Base-by-base conservation (phyloP, 2,329 filamentous ascomycete genomes). In the Cadophora sp. region DNA sequence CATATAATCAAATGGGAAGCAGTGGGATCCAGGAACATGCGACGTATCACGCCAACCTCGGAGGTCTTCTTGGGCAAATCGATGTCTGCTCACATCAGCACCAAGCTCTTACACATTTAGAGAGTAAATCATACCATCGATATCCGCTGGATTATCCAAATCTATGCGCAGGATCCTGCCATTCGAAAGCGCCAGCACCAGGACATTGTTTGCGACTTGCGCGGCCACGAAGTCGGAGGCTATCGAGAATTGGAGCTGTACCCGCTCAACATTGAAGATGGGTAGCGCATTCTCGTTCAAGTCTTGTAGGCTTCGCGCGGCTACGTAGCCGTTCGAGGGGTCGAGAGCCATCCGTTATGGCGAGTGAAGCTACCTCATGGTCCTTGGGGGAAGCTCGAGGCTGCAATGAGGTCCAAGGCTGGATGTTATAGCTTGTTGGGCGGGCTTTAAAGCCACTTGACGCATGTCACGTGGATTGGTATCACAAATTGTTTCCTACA, bases 11-110 rank as follows among this genome's bases (percentile, higher is more conserved):
- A 85, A 81, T 99, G 96, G 6, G 94, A 97, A 31, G 96, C 96
- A 12, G 95, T 97, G 31, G 96, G 95, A 77, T 99, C 96, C 9
- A 99, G 91, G 82, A 99, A 99, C 87, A 99, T 93, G 83, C 92
- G 93, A 74, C 92, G 91, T 77, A 99, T 98, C 63, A 97, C 87
- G 73, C 96, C 96, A 68, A 96, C 88, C 79, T 99, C 95, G 46
- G 93, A 91, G 19, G 93, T 89, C 76, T 95, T 96, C 83, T 97
- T 97, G 46, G 96, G 96, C 8, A 99, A 88, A 79, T 99, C 96
- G 79, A 99, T 97, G 81, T 99, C 95, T 97, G 64, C 26, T 24
- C n/a, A 34, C 22, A 64, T 69, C 58, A 67, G 67, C 55, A 29
- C n/a, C 40, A 60, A 11, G 22, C 11, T 27, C 43, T 22, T 14